Percentiles rank a stretch among this genome's conserved stretches.
phyloP scores from a whole-genome alignment of 2,329 filamentous ascomycete genomes.

The Tolypocladium paradoxum region DNA sequence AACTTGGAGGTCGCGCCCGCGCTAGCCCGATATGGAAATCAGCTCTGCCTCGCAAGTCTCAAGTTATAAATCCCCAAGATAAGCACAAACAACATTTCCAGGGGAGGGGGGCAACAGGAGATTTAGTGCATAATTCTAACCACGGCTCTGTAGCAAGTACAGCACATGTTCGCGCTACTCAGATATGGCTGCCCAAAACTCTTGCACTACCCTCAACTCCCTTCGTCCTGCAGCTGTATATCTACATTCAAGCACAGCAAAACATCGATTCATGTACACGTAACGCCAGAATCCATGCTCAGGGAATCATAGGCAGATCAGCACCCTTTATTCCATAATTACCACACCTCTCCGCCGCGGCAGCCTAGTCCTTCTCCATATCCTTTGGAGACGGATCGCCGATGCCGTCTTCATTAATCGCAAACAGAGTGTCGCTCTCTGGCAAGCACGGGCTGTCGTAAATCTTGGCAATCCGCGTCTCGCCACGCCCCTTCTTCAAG shows the following conservation, averaged over 20 bases:
- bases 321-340: not conserved
- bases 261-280: slow-evolving; percentile 1
- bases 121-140: not conserved
- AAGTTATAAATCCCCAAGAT: not conserved
- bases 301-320: not conserved
- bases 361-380: slow-evolving; percentile 62
- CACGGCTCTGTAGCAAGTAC: not conserved
- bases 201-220: not conserved
- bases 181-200: not conserved
- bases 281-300: slow-evolving; percentile 23
- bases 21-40: slow-evolving; percentile 25
- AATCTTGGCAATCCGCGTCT: slow-evolving; percentile 97
- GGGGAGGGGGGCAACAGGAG: not conserved
- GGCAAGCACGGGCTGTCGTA: slow-evolving; percentile 97
- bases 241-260: not conserved
- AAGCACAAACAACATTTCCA: slow-evolving; percentile 4
- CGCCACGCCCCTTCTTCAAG: slow-evolving; percentile 86
- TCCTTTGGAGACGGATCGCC: slow-evolving; percentile 94
- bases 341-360: slow-evolving; percentile 1
- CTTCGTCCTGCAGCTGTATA: not conserved
- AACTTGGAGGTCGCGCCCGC: slow-evolving; percentile 12
- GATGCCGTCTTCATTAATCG: slow-evolving; percentile 94
- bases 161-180: not conserved
- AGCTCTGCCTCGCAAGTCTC: slow-evolving; percentile 13
- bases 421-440: slow-evolving; percentile 92